Base-by-base conservation (phyloP, 495 filamentous ascomycete species). In the Neurospora sp. region DNA sequence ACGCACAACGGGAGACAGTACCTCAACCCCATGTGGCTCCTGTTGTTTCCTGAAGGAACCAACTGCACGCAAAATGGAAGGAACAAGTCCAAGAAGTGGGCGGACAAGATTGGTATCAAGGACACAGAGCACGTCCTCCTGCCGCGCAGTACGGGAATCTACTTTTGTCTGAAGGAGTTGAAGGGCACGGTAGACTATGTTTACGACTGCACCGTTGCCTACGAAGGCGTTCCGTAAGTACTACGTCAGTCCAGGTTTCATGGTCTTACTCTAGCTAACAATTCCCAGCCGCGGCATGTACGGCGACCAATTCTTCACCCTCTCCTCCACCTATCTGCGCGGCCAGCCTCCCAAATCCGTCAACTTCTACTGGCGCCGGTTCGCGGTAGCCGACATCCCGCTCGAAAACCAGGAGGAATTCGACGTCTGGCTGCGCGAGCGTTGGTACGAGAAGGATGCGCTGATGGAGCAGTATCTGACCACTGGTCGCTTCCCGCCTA, bases 131-230 rank as follows among this genome's bases (percentile, higher is more conserved):
- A 96, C 76, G 72, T 85, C 72, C 84, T 96, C 73, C 82, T 94
- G 20, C 93, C 93, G 3, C 86, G 93, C 72, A 92, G 89, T 76
- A 94, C 93, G 10, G 93, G 93, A 41, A 85, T 90, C 69, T 89
- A 87, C 71, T 96, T 91, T 77, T 94, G 91, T 76, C 84, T 96
- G 66, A 87, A 88, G 71, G 91, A 94, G 80, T 82, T 95, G 59
- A 85, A 84, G 74, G 85, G 85, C 7, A 93, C 90, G 1, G 88
- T 94, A 8, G 90, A 93, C 11, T 94, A 91, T 77, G 86, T 95
- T 27, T 96, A 96, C 78, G 93, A 96, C 78, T 94, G 93, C 78
- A 96, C 93, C 0, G 86, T 96, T 22, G 91, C 91, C 9, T 96
- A 96, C 80, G 93, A 93, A 81, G 93, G 93, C 31, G 85, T 96